Conservation (phyloP, 805 yeast genomes). For the Sugiyamaella floridensis region DNA sequence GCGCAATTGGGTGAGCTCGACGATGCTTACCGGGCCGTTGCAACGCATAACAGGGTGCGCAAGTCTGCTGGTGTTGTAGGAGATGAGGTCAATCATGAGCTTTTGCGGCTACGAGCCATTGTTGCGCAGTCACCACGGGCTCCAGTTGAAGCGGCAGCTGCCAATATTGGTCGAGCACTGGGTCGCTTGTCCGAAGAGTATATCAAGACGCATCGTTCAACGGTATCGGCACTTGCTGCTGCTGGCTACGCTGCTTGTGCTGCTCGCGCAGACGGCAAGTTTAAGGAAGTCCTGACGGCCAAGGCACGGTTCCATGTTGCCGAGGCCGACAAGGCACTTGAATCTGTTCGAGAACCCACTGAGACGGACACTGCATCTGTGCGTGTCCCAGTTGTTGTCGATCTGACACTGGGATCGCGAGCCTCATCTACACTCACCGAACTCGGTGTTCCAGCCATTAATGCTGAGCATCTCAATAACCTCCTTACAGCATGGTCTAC, state of each 20-base stretch:
- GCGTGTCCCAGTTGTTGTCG: neutral
- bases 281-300: neutral
- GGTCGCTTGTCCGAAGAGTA: neutral
- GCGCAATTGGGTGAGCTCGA: constrained; percentile 21
- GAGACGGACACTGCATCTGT: neutral
- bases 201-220: no score
- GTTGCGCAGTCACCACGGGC: neutral
- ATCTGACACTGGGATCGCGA: neutral
- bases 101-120: neutral
- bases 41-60: neutral
- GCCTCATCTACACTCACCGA: neutral
- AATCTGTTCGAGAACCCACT: neutral
- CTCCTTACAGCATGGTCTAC: neutral
- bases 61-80: neutral
- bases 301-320: neutral
- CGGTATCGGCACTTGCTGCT: neutral
- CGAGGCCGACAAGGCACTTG: neutral
- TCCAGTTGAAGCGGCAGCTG: neutral
- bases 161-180: neutral
- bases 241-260: neutral
- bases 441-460: neutral
- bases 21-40: constrained; percentile 9
- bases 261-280: neutral
- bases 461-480: neutral
- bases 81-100: neutral